Conservation (phyloP, 2,329 filamentous ascomycete species). For the Ploettnerulaceae sp. region DNA sequence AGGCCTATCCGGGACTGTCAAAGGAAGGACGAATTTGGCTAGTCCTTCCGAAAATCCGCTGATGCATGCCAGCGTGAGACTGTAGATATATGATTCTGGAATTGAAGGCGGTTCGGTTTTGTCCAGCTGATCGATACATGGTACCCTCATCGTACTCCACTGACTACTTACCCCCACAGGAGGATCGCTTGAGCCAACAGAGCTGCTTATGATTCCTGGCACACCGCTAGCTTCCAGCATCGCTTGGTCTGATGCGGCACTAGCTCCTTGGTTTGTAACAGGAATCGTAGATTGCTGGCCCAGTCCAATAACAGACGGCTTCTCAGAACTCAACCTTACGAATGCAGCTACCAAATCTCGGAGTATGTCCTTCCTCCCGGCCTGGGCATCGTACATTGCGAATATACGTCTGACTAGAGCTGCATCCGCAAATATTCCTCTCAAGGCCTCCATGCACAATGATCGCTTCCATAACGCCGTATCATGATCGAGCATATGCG, state of each 20-base stretch:
- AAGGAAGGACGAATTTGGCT: constrained; percentile 85
- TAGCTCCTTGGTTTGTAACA: constrained; percentile 50
- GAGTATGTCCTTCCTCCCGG: constrained; percentile 70
- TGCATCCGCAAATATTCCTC: constrained; percentile 78
- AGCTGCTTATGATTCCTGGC: constrained; percentile 76
- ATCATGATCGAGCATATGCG: constrained; percentile 84
- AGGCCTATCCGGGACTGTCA: constrained; percentile 75
- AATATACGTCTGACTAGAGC: constrained; percentile 75
- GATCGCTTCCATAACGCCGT: constrained; percentile 79
- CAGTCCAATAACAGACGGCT: constrained; percentile 81
- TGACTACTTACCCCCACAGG: constrained; percentile 78
- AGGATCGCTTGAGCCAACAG: constrained; percentile 60
- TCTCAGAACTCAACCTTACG: constrained; percentile 89
- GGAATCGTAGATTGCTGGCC: constrained; percentile 85
- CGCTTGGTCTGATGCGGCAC: constrained; percentile 69
- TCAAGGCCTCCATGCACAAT: constrained; percentile 86
- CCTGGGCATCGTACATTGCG: constrained; percentile 67
- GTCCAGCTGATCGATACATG: constrained; percentile 91
- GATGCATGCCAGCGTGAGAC: constrained; percentile 81
- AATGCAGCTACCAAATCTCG: constrained; percentile 81
- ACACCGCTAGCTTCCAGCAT: constrained; percentile 84
- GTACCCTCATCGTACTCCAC: constrained; percentile 83
- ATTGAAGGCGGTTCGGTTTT: constrained; percentile 78
- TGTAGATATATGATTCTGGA: constrained; percentile 92
- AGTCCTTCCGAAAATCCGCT: constrained; percentile 86